A percentile compares a stretch with the other conserved stretches of the same genome.
These are phyloP conservation scores for Saksenaea vasiformis DNA, from an alignment of 371 early-diverging fungal species.

Conservation along the genomic window DNA sequence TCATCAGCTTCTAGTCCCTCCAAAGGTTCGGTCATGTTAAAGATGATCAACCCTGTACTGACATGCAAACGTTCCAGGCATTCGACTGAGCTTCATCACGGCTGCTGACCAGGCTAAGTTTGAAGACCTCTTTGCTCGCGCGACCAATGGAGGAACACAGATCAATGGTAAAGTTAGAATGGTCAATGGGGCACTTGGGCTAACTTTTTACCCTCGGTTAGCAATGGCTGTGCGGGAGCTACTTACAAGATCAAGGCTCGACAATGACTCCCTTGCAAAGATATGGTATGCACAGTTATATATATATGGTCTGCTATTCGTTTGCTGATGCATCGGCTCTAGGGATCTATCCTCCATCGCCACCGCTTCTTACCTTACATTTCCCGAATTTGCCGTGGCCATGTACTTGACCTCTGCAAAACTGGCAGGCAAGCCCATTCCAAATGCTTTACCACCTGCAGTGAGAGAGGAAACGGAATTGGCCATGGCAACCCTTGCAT, in stretches of 20 bases:
- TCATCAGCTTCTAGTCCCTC: background rate
- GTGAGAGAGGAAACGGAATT: constrained; percentile 49
- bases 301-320: background rate
- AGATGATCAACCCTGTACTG: background rate
- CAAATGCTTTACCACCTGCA: constrained; percentile 37
- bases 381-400: constrained; percentile 63
- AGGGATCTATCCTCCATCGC: constrained; percentile 55
- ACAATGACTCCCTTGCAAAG: constrained; percentile 50
- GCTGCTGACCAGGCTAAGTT: constrained; percentile 49
- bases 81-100: constrained; percentile 49
- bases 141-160: constrained; percentile 38
- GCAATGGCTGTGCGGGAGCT: constrained; percentile 46
- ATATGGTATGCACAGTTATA: constrained; percentile 35
- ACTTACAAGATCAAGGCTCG: constrained; percentile 40
- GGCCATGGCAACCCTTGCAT: constrained; percentile 54
- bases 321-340: background rate
- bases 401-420: constrained; percentile 57
- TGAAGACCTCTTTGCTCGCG: constrained; percentile 46
- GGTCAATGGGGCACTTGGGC: too few species aligned
- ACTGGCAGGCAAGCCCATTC: constrained; percentile 45
- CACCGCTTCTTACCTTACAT: constrained; percentile 45
- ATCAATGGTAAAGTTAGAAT: constrained; percentile 39
- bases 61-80: constrained; percentile 20
- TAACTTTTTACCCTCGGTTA: constrained; percentile 5
- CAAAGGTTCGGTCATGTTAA: background rate